Base-by-base conservation (phyloP, 1,284 basidiomycete species). In the Ustilago nuda region DNA sequence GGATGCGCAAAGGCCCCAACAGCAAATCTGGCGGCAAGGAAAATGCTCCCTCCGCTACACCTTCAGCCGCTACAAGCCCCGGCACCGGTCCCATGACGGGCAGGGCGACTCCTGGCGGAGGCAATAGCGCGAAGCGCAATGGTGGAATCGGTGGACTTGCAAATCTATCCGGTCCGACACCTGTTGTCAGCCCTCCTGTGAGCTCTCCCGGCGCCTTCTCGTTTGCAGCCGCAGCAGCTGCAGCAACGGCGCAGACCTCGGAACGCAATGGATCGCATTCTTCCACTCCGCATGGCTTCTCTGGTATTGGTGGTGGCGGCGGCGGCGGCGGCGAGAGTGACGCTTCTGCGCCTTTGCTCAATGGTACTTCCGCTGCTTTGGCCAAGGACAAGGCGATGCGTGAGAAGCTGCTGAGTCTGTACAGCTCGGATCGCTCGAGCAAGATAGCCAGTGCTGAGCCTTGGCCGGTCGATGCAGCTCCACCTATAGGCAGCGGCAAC, bases 1-100 rank as follows among this genome's bases (percentile, higher is more conserved):
- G 82, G 82, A 83, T 83, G 82, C 80, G 82, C 54, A 83, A 82
- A 70, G 82, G 66, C 12, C 76, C 81, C 53, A 74, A 61, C 67
- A 79, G 73, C 56, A 70, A 68, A 53, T 59, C 66, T 13, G 64
- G 74, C 39, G 70, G 65, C 33, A 72, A 71, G 32, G 71, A 68
- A 23, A 37, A 45, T 45, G 43, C 72, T 43, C n/a, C 59, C 41
- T 66, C 64, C 1, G 33, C 58, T 41, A 50, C 58, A 30, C 46
- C 66, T 32, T 59, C 60, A 9, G 55, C 72, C 33, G 72, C 57
- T 41, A 76, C 61, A 32, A 75, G 66, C 45, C 61, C 71, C 5
- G 69, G 62, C 37, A 51, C 63, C 15, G 63, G 61, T 13, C 66
- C 59, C 37, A 36, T 64, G 23, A 50, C 56, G 1, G 67, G 61